Conservation (phyloP, 2,329 filamentous ascomycete species). For the Daldinia sp. region DNA sequence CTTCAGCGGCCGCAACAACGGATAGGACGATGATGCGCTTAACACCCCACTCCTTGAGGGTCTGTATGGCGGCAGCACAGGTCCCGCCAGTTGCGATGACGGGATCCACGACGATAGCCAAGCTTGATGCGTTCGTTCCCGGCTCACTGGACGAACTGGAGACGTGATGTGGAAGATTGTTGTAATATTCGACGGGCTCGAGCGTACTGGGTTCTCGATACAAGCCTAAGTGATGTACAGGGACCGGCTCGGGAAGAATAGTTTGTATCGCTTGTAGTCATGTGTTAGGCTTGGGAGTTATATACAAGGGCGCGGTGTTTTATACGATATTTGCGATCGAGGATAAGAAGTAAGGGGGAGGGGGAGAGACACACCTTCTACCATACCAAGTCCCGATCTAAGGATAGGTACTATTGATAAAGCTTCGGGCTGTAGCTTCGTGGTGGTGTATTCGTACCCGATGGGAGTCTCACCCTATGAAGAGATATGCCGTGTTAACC, state of each 20-base stretch:
- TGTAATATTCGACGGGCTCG: slow-evolving; percentile 96
- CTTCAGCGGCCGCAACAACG: slow-evolving; percentile 78
- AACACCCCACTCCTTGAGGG: slow-evolving; percentile 92
- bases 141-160: slow-evolving; percentile 54
- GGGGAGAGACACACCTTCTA: slow-evolving; percentile 71
- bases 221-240: slow-evolving; percentile 93
- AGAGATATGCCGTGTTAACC: slow-evolving; percentile 19
- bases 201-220: slow-evolving; percentile 91
- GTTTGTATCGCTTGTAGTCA: slow-evolving; percentile 75
- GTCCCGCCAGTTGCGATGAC: slow-evolving; percentile 95
- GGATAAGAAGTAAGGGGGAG: slow-evolving; percentile 19
- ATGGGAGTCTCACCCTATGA: slow-evolving; percentile 80
- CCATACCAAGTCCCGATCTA: slow-evolving; percentile 91
- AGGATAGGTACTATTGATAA: slow-evolving; percentile 92
- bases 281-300: slow-evolving; percentile 14
- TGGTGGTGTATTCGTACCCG: slow-evolving; percentile 78
- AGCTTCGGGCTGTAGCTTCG: slow-evolving; percentile 70
- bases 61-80: slow-evolving; percentile 88
- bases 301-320: background rate
- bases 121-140: slow-evolving; percentile 56
- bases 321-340: background rate
- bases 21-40: slow-evolving; percentile 80
- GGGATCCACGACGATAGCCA: slow-evolving; percentile 90
- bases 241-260: slow-evolving; percentile 82
- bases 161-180: slow-evolving; percentile 86